Evolutionary conservation across 306 rosid genomes (phyloP).

Genomic region (Trichosanthes cucumerina): DNA sequence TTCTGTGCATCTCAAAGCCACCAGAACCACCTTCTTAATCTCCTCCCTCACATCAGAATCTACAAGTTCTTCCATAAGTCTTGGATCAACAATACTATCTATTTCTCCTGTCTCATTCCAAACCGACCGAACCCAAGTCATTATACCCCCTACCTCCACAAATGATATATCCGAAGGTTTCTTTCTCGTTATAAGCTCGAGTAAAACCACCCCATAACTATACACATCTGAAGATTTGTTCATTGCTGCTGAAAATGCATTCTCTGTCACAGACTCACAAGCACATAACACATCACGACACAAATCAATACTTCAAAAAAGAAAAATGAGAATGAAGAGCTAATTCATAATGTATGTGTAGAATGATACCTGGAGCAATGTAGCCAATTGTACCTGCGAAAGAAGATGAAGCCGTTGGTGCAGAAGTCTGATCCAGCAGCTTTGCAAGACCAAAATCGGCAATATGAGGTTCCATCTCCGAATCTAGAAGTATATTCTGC

Average conservation of each 20-base stretch:
- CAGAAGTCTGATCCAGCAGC: constrained; percentile 51
- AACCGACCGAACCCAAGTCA: constrained; percentile 38
- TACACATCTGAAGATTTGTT: constrained; percentile 60
- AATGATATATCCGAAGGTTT: constrained; percentile 44
- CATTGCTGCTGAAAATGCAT: constrained; percentile 37
- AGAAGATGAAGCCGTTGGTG: constrained; percentile 25
- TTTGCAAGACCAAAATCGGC: constrained; percentile 82
- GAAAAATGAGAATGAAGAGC: not conserved
- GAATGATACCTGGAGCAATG: constrained; percentile 65
- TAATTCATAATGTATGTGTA: not conserved
- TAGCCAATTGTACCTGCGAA: constrained; percentile 68
- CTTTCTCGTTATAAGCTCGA: constrained; percentile 65
- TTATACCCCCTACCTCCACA: constrained; percentile 29
- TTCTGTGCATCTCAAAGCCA: constrained; percentile 57
- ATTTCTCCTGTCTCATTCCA: constrained; percentile 42
- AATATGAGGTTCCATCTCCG: constrained; percentile 72
- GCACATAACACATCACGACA: not conserved
- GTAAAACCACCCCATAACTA: constrained; percentile 68
- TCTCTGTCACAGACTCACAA: constrained; percentile 33
- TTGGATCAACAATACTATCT: constrained; percentile 38
- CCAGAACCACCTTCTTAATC: constrained; percentile 29
- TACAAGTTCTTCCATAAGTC: constrained; percentile 32
- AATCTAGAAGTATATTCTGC: constrained; percentile 62
- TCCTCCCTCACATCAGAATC: constrained; percentile 29
- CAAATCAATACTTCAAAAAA: not conserved